Conservation (phyloP, 176 grass and related monocot genomes). For the Alopecurus myosuroides region DNA sequence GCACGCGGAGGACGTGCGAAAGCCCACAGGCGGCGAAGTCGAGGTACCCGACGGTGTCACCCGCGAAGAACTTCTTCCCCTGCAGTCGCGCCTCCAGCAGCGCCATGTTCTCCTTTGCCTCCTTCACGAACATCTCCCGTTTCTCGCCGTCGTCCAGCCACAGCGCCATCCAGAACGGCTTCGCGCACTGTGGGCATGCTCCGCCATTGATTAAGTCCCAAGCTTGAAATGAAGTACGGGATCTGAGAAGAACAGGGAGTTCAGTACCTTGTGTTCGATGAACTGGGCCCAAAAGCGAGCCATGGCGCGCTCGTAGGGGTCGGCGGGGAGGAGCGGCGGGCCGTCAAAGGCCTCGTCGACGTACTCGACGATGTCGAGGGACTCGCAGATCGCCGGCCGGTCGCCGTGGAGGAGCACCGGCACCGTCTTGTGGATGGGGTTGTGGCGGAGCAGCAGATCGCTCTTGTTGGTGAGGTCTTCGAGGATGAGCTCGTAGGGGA, state of each 20-base stretch:
- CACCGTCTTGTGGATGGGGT: slow-evolving; percentile 23
- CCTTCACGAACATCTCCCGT: neutral
- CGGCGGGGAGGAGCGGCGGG: neutral
- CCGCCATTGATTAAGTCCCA: too few relatives aligned
- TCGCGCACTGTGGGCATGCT: neutral
- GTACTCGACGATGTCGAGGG: slow-evolving; percentile 24
- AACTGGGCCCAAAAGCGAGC: neutral
- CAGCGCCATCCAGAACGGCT: neutral
- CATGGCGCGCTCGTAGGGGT: neutral
- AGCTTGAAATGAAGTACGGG: neutral
- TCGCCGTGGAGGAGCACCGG: slow-evolving; percentile 32
- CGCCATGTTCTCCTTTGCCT: neutral
- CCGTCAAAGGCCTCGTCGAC: slow-evolving; percentile 32
- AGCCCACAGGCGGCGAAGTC: neutral
- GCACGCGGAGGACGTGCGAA: neutral
- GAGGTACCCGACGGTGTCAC: neutral
- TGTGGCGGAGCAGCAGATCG: slow-evolving; percentile 26
- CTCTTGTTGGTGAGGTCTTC: slow-evolving; percentile 40
- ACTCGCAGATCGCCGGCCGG: neutral
- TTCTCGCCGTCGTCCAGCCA: slow-evolving; percentile 4
- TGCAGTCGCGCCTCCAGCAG: neutral
- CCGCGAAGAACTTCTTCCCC: slow-evolving; percentile 8
- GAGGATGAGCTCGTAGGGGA: neutral
- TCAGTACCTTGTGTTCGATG: neutral
- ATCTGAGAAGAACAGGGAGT: neutral